Evolutionary conservation across 1,284 basidiomycete genomes (phyloP).

Genomic region (Cryptococcus sp.): DNA sequence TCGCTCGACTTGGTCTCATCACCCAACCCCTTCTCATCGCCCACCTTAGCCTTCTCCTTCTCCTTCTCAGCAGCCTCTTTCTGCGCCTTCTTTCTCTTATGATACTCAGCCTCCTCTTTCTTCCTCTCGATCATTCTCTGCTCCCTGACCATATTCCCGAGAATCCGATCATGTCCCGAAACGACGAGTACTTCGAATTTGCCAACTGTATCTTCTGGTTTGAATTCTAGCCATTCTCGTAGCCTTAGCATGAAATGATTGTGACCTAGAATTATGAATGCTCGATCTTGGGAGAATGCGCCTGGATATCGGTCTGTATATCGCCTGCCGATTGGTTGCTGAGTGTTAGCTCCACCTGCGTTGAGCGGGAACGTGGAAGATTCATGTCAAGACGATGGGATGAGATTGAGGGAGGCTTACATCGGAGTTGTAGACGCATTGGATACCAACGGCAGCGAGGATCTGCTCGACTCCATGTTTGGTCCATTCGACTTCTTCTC

Average conservation of each 20-base stretch:
- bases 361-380: not conserved
- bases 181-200: slow-evolving; percentile 32
- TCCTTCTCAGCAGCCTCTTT: slow-evolving; percentile 48
- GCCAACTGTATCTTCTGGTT: slow-evolving; percentile 20
- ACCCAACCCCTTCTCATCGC: not conserved
- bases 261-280: slow-evolving; percentile 56
- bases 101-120: slow-evolving; percentile 50
- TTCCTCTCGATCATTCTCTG: slow-evolving; percentile 55
- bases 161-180: slow-evolving; percentile 26
- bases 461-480: slow-evolving; percentile 31
- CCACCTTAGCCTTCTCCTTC: slow-evolving; percentile 4
- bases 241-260: slow-evolving; percentile 67
- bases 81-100: slow-evolving; percentile 50
- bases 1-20: slow-evolving; percentile 1
- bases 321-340: slow-evolving; percentile 23
- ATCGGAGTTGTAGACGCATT: slow-evolving; percentile 30
- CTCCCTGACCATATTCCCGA: slow-evolving; percentile 57
- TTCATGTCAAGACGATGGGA: not conserved
- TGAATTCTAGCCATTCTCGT: slow-evolving; percentile 20
- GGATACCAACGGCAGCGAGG: slow-evolving; percentile 30
- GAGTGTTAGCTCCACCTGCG: not conserved
- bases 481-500: slow-evolving; percentile 26
- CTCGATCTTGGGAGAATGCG: not conserved
- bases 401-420: slow-evolving; percentile 11
- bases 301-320: slow-evolving; percentile 9